phyloP scores from a whole-genome alignment of 768 basidiomycete genomes.

The Podaxis carcinomalis region DNA sequence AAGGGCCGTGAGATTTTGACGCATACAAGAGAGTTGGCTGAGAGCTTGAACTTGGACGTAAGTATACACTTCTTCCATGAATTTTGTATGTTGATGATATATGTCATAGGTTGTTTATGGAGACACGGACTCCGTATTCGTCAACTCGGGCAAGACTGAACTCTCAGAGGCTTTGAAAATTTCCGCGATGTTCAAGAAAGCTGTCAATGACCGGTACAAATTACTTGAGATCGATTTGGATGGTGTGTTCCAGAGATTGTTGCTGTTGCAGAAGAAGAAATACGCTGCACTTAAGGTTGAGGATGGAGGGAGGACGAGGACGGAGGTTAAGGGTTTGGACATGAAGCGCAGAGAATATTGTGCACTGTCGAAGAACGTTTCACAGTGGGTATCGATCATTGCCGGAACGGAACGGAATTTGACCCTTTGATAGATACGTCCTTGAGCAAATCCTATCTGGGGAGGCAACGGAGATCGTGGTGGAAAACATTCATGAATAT shows the following conservation, averaged over 20 bases:
- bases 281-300: conserved; percentile 97
- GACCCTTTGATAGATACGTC: conserved; percentile 59
- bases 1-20: conserved; percentile 98
- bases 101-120: conserved; percentile 89
- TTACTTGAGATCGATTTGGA: conserved; percentile 97
- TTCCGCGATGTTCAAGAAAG: conserved; percentile 89
- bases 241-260: conserved; percentile 85
- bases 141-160: conserved; percentile 92
- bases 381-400: conserved; percentile 60
- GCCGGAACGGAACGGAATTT: not conserved
- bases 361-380: conserved; percentile 85
- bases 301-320: conserved; percentile 69
- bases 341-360: conserved; percentile 99
- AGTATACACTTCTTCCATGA: conserved; percentile 21
- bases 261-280: conserved; percentile 98
- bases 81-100: not conserved
- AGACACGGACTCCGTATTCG: conserved; percentile 98
- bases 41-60: conserved; percentile 85
- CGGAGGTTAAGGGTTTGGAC: conserved; percentile 94
- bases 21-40: conserved; percentile 88
- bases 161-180: conserved; percentile 88
- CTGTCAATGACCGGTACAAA: conserved; percentile 93
- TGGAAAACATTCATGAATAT: conserved; percentile 92
- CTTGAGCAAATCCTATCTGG: conserved; percentile 90
- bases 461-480: conserved; percentile 82